phyloP scores from a whole-genome alignment of 73 alveolate genomes.

The Urostyla sp. region DNA sequence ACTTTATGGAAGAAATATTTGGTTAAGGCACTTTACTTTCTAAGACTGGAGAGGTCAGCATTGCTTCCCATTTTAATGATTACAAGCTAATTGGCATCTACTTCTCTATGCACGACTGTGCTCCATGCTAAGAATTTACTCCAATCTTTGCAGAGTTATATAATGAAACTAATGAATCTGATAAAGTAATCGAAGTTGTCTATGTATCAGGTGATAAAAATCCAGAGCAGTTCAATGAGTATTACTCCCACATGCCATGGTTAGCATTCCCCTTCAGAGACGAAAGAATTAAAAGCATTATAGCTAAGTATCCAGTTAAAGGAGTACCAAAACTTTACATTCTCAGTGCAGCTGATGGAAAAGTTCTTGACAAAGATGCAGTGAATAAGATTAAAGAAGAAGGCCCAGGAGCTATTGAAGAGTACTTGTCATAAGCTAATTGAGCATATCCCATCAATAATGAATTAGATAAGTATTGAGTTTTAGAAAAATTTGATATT shows the following conservation, averaged over 20 bases:
- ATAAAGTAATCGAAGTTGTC: constrained; percentile 83
- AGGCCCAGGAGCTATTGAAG: constrained; percentile 59
- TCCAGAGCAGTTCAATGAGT: constrained; percentile 79
- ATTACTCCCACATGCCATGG: constrained; percentile 87
- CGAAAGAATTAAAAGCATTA: constrained; percentile 73
- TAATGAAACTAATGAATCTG: constrained; percentile 83
- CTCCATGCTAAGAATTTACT: constrained; percentile 90
- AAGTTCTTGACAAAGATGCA: constrained; percentile 11
- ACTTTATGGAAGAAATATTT: constrained; percentile 47
- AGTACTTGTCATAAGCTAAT: constrained; percentile 7
- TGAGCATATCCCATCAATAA: neutral
- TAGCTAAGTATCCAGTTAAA: constrained; percentile 80
- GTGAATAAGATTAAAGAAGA: constrained; percentile 33
- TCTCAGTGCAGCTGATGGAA: constrained; percentile 42
- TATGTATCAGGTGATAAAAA: constrained; percentile 85
- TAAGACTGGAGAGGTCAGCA: constrained; percentile 35
- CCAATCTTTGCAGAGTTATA: constrained; percentile 87
- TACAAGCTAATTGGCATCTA: constrained; percentile 73
- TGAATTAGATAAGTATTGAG: neutral
- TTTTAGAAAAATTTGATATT: too few species aligned
- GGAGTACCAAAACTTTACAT: constrained; percentile 86
- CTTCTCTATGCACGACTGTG: constrained; percentile 90
- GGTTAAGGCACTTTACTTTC: constrained; percentile 7
- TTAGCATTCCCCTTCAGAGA: constrained; percentile 84
- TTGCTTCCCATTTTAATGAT: constrained; percentile 50